phyloP scores from a whole-genome alignment of 176 grass and related monocot species.

The barley (Hordeum vulgare) region DNA sequence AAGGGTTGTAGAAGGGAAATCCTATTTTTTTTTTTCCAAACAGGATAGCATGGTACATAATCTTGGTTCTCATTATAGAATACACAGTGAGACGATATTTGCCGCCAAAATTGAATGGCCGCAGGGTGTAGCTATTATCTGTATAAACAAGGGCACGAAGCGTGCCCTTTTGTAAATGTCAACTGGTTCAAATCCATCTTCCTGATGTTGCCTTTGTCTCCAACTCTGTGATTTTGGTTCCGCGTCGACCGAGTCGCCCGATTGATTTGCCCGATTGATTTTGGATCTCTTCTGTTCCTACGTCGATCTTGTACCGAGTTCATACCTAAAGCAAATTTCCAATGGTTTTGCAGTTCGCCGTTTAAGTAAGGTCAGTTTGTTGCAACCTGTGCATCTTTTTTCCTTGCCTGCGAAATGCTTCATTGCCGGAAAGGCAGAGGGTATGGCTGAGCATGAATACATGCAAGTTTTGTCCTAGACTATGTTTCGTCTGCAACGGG shows the following conservation, averaged over 20 bases:
- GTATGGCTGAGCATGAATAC: not conserved
- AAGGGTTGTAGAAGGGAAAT: not conserved
- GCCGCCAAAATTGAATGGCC: not conserved
- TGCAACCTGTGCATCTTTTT: not conserved
- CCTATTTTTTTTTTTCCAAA: not conserved
- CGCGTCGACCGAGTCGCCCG: not conserved
- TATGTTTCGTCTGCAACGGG: not conserved
- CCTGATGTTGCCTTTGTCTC: not conserved
- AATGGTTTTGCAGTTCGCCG: not conserved
- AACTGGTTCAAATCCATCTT: not conserved
- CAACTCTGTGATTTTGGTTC: not conserved
- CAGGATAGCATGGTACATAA: conserved; percentile 20
- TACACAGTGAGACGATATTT: not conserved
- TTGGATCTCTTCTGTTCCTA: not conserved
- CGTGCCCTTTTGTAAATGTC: conserved; percentile 7
- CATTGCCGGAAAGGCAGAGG: not conserved
- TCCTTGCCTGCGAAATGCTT: not conserved
- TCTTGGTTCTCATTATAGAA: not conserved
- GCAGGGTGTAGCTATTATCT: not conserved
- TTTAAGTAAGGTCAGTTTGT: not conserved
- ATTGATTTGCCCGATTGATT: too few species aligned
- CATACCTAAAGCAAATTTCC: not conserved
- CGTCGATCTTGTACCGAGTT: not conserved
- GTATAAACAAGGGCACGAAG: conserved; percentile 7
- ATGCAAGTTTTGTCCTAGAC: not conserved